Base-by-base conservation (phyloP, 805 yeast species). In the Schwanniomyces pseudopolymorphus region DNA sequence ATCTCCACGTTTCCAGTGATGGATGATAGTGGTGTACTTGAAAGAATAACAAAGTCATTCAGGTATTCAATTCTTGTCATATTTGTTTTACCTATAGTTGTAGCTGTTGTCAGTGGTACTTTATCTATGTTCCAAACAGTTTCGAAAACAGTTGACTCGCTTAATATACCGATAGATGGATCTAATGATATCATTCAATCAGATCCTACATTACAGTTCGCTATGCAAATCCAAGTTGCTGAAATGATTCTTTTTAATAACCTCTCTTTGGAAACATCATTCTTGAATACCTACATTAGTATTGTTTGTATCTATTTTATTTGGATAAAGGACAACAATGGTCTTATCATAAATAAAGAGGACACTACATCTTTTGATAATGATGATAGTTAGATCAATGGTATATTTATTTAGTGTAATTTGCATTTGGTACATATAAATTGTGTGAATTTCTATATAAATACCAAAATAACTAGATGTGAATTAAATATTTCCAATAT, bases 251-350 rank as follows among this genome's bases (percentile, higher is more conserved):
- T 31, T 16, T 31, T 31, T 31, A 10, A 31, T 31, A 31, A 31
- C 10, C 16, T 31, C 5, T 4, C 35, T 16, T 31, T 31, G 9
- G 20, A 31, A 31, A 7, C 17, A 13, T 8, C 25, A 8, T 36
- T 36, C 25, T 19, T 36, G 17, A 36, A 16, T 21, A 8, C 25
- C 3, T 36, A 36, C 9, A 8, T 36, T 13, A 22, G 46, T 13
- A 47, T 63, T 17, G 42, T 52, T 13, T 44, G 48, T 22, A 33
- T 65, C 13, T 66, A 57, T 47, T 52, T 47, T 43, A 59, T 64
- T 40, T 66, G 70, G 71, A 55, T 65, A 33, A 63, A 53, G 40
- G 61, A 59, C 33, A 65, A 64, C 47, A 55, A 56, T 46, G 71
- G 68, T 8, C 54, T 64, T 43, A 46, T 61, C 17, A 45, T 61